phyloP scores from a whole-genome alignment of 257 asterid genomes.

The Fraxinus americana region DNA sequence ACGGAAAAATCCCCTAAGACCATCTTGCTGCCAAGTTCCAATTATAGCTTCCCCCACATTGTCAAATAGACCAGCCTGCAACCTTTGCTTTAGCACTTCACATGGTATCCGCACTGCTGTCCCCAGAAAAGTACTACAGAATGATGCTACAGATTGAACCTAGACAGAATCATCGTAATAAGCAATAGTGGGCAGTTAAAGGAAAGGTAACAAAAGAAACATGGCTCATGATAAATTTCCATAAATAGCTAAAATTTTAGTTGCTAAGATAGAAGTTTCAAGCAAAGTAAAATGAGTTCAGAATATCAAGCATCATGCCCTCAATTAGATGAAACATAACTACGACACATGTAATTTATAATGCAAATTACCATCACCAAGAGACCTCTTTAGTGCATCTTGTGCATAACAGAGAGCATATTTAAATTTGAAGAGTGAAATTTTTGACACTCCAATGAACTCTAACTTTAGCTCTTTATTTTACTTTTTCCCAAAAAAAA shows the following conservation, averaged over 20 bases:
- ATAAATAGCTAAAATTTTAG: conserved; percentile 1
- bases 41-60: conserved; percentile 81
- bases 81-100: conserved; percentile 92
- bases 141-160: conserved; percentile 91
- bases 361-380: background rate
- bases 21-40: conserved; percentile 94
- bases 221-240: background rate
- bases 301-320: background rate
- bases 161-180: conserved; percentile 11
- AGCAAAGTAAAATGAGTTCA: background rate
- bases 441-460: too few species aligned
- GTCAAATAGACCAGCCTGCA: conserved; percentile 83
- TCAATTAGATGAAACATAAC: background rate
- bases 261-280: background rate
- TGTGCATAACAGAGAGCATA: too few species aligned
- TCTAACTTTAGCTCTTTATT: too few species aligned
- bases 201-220: background rate
- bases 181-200: conserved; percentile 17
- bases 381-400: too few species aligned
- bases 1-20: conserved; percentile 86
- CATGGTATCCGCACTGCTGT: conserved; percentile 93
- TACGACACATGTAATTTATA: background rate
- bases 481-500: too few species aligned
- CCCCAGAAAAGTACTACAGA: conserved; percentile 88
- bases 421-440: too few species aligned